These are phyloP conservation scores for Tetrastigma voinierianum DNA, from an alignment of 164 flowering plant genomes.

Conservation along the genomic window DNA sequence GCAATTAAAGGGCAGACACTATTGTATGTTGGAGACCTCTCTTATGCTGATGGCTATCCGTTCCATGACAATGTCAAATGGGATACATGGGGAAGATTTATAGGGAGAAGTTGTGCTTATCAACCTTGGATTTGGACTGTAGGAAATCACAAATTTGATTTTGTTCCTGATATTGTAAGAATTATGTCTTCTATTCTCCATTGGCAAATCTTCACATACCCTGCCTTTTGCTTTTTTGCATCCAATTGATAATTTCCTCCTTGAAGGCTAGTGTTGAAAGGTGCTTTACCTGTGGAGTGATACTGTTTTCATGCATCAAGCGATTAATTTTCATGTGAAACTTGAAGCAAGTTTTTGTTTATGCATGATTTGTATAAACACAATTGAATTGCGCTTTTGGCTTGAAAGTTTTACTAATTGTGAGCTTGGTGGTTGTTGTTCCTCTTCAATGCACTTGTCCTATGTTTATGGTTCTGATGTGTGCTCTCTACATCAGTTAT, in stretches of 20 bases:
- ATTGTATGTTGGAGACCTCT: slow-evolving; percentile 44
- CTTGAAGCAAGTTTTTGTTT: not conserved
- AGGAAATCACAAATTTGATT: slow-evolving; percentile 50
- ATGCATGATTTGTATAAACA: not conserved
- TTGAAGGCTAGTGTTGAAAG: not conserved
- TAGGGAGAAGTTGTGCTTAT: slow-evolving; percentile 39
- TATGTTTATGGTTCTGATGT: too few relatives aligned
- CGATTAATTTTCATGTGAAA: not conserved
- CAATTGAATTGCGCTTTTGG: too few relatives aligned
- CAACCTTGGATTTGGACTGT: slow-evolving; percentile 53
- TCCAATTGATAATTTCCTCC: not conserved
- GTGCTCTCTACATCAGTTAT: too few relatives aligned
- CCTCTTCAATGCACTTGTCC: too few relatives aligned
- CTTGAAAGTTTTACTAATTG: too few relatives aligned
- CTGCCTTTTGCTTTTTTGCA: not conserved
- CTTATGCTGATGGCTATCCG: slow-evolving; percentile 42
- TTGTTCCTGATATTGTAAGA: slow-evolving; percentile 35
- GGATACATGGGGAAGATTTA: slow-evolving; percentile 50
- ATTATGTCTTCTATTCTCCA: not conserved
- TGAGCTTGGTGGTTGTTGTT: too few relatives aligned
- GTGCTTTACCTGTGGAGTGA: not conserved
- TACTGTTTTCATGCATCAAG: not conserved
- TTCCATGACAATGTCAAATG: slow-evolving; percentile 39
- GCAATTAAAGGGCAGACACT: slow-evolving; percentile 36
- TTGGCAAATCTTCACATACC: not conserved